phyloP scores from a whole-genome alignment of 805 yeast genomes.

The Sugiyamaella qingdaonensis region DNA sequence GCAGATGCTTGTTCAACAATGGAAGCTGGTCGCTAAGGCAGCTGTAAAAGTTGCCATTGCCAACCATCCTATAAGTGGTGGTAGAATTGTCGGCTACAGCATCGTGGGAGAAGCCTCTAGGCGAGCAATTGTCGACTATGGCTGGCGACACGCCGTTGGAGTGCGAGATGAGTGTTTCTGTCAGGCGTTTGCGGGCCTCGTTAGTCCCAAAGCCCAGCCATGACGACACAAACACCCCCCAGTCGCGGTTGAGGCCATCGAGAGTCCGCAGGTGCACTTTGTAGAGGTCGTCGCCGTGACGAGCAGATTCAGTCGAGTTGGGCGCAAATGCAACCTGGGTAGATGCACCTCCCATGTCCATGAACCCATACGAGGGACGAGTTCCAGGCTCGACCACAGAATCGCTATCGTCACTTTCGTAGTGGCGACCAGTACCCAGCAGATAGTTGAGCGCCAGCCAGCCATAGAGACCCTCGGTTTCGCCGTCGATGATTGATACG shows the following conservation, averaged over 20 bases:
- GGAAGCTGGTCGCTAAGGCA: conserved; percentile 76
- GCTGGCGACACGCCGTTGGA: conserved; percentile 6
- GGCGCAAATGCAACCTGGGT: conserved; percentile 95
- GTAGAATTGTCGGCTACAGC: conserved; percentile 10
- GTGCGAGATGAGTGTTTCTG: conserved; percentile 27
- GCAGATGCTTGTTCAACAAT: conserved; percentile 66
- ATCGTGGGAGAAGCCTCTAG: conserved; percentile 46
- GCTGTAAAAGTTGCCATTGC: conserved; percentile 73
- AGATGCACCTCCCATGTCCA: conserved; percentile 99
- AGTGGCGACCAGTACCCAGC: conserved; percentile 50
- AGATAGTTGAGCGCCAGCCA: conserved; percentile 91
- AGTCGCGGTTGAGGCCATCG: conserved; percentile 65
- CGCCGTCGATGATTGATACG: conserved; percentile 87
- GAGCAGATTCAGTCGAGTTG: conserved; percentile 49
- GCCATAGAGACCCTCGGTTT: conserved; percentile 90
- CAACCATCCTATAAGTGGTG: conserved; percentile 44
- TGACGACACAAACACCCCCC: conserved; percentile 89
- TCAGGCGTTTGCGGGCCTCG: conserved; percentile 75
- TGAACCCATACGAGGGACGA: conserved; percentile 70
- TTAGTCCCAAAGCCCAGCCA: conserved; percentile 99
- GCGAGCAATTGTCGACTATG: conserved; percentile 75
- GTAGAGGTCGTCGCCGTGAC: conserved; percentile 71
- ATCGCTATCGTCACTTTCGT: conserved; percentile 22
- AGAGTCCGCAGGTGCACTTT: conserved; percentile 60
- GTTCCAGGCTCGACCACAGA: conserved; percentile 33